Evolutionary conservation across 495 filamentous ascomycete species (phyloP).

Genomic region (Zalerion maritima): DNA sequence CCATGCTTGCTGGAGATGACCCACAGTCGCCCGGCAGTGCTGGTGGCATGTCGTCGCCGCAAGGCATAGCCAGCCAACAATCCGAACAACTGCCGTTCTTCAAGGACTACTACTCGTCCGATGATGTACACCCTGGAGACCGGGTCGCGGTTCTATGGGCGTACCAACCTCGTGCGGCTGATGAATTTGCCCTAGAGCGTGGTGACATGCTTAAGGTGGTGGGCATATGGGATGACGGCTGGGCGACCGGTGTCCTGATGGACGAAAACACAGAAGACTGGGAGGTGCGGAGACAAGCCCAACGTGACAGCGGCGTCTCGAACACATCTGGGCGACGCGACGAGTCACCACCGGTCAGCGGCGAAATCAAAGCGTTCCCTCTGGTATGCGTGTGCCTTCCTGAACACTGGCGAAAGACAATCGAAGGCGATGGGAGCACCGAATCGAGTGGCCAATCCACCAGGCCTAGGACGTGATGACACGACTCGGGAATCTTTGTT

Average conservation of each 20-base stretch:
- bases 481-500: conserved; percentile 12
- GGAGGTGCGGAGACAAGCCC: conserved; percentile 56
- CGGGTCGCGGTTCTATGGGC: conserved; percentile 90
- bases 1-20: conserved; percentile 53
- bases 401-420: conserved; percentile 93
- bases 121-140: conserved; percentile 87
- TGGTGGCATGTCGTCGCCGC: conserved; percentile 67
- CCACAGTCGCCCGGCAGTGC: conserved; percentile 64
- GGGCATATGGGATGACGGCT: conserved; percentile 99
- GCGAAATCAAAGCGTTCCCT: conserved; percentile 96
- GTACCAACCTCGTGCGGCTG: conserved; percentile 81
- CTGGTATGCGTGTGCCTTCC: conserved; percentile 95
- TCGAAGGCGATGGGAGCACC: conserved; percentile 66
- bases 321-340: conserved; percentile 54
- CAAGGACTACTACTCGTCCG: conserved; percentile 97
- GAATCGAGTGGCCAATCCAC: conserved; percentile 33
- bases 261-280: conserved; percentile 78
- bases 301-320: conserved; percentile 88
- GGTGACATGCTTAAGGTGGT: conserved; percentile 98
- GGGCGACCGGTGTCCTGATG: conserved; percentile 85
- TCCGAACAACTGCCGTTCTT: conserved; percentile 91
- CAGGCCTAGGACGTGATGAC: conserved; percentile 12
- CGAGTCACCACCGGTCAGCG: conserved; percentile 50
- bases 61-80: conserved; percentile 70
- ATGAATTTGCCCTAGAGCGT: conserved; percentile 87